These are phyloP conservation scores for Aspergillus bombycis DNA, from an alignment of 2,329 filamentous ascomycete species.

Conservation along the genomic window DNA sequence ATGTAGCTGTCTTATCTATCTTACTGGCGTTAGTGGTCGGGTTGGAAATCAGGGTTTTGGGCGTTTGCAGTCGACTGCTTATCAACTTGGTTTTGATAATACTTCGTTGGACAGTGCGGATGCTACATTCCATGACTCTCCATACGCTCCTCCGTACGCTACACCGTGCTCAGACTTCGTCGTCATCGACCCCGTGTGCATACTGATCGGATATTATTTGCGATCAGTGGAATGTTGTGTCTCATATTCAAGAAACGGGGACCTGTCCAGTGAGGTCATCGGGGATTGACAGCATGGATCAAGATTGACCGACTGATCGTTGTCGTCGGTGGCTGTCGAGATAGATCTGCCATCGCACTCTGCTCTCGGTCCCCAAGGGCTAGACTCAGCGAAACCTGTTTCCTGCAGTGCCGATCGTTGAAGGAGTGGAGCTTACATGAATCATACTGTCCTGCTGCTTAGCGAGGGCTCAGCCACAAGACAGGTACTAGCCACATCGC, in stretches of 20 bases:
- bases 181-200: not conserved
- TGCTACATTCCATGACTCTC: not conserved
- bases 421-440: not conserved
- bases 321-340: not conserved
- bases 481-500: not conserved
- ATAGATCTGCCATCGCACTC: not conserved
- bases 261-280: not conserved
- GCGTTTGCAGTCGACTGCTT: no score
- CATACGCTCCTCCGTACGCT: not conserved
- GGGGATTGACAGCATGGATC: no score
- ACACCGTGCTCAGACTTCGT: not conserved
- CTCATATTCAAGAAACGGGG: not conserved
- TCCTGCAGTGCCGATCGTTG: not conserved
- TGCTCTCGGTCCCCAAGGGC: not conserved
- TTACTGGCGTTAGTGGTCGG: not conserved
- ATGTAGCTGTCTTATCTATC: not conserved
- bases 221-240: not conserved
- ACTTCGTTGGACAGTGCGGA: not conserved
- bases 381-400: not conserved
- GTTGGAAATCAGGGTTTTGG: not conserved
- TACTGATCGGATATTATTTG: not conserved
- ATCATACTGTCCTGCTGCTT: not conserved
- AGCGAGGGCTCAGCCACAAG: not conserved
- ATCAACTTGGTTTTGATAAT: not conserved
- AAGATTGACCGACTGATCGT: not conserved